Evolutionary conservation across 1,284 basidiomycete genomes (phyloP).

Genomic region (Ustilago shanxiensis): DNA sequence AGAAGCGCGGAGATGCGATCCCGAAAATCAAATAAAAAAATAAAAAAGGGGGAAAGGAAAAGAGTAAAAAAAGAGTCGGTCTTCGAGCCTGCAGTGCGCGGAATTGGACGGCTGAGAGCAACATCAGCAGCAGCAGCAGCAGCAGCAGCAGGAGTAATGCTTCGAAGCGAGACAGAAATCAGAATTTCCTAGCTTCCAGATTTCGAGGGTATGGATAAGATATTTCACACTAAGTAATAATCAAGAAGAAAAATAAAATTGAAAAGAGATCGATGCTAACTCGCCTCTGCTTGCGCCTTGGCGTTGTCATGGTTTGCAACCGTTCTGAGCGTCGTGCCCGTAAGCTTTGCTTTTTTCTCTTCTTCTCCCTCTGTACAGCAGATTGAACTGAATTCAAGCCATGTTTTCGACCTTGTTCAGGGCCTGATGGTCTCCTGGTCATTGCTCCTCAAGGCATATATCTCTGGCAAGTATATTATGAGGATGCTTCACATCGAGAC

Average conservation of each 20-base stretch:
- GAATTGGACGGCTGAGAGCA: background rate
- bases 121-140: background rate
- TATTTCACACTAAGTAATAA: no score
- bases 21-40: constrained; percentile 1
- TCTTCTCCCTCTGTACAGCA: no score
- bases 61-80: no score
- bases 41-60: no score
- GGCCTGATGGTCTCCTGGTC: no score
- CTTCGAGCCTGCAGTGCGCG: background rate
- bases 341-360: background rate
- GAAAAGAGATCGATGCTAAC: background rate
- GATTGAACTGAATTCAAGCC: background rate
- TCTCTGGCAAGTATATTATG: no score
- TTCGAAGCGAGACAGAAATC: background rate
- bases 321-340: background rate
- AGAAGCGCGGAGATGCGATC: constrained; percentile 4
- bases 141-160: background rate
- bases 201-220: constrained; percentile 1
- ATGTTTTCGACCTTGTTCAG: background rate
- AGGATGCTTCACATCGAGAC: no score
- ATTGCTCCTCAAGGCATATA: no score
- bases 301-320: background rate
- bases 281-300: background rate
- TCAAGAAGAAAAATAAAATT: background rate
- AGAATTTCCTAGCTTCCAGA: constrained; percentile 1